Evolutionary conservation across 2,329 filamentous ascomycete species (phyloP), one percentile per base, ranked within the genome.

Genomic region (Fusarium torreyae): DNA sequence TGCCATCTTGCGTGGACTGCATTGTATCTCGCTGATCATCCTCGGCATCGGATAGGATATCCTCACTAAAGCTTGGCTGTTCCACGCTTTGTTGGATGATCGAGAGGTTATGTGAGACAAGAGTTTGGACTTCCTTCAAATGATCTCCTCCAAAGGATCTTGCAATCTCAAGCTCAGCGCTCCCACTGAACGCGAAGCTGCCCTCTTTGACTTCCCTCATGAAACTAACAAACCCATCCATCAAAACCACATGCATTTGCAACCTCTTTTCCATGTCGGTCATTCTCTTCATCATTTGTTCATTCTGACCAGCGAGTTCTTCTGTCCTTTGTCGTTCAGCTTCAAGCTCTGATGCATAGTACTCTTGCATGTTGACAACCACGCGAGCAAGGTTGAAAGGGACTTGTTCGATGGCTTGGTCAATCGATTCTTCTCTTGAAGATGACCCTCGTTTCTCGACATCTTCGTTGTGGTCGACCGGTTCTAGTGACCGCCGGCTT

Each of bases 311-410:
- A 0, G 48, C 42, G 3, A 75, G 28, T 0, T 26, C 15, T 1
- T 61, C 50, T 0, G 58, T 53, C 7, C 48, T 64, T 43, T 52
- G 50, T 50, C 45, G 61, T 22, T 75, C 50, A 1, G 46, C 59
- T 17, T 65, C 49, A 1, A 76, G 57, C 11, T 74, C 68, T 4
- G 59, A 38, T 2, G 40, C 49, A 11, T 76, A 76, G 9, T 70
- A 42, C n/a, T 70, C 63, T 8, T 73, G 71, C 62, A 75, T 70
- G 4, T 72, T 73, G 4, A 73, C 57, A 0, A 75, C 49, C 5
- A 51, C 40, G 7, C 44, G 44, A 3, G 69, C 66, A 3, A 75
- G 26, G 11, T 50, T 46, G 7, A 58, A 14, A 3, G 71, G 63
- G 1, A 68, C 56, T 9, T 57, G 42, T 3, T 68, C 45, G 1